phyloP scores from a whole-genome alignment of 345 rosid genomes.

The Heritiera fomes region DNA sequence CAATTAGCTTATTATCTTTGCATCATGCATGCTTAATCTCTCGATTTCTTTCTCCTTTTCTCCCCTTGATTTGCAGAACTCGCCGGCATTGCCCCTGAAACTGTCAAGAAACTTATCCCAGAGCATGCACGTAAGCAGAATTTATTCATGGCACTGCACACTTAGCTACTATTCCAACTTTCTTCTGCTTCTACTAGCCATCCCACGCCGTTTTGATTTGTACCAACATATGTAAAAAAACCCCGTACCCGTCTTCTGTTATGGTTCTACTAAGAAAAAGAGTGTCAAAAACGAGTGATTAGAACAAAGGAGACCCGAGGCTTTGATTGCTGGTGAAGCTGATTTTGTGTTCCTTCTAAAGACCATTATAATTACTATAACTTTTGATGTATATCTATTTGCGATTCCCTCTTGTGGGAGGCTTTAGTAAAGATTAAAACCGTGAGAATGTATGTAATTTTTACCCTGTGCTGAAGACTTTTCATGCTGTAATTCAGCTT shows the following conservation, averaged over 20 bases:
- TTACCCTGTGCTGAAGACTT: background rate
- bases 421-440: background rate
- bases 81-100: conserved; percentile 61
- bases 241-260: background rate
- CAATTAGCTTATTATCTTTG: background rate
- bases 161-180: conserved; percentile 32
- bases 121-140: conserved; percentile 86
- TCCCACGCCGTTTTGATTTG: conserved; percentile 14
- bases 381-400: conserved; percentile 18
- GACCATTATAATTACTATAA: background rate
- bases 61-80: conserved; percentile 49
- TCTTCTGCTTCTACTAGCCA: conserved; percentile 7
- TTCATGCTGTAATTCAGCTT: background rate
- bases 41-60: background rate
- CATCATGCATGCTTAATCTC: background rate
- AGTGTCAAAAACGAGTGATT: background rate
- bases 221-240: background rate
- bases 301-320: background rate
- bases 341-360: background rate
- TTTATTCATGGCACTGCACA: conserved; percentile 79
- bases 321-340: conserved; percentile 20
- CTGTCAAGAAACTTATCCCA: conserved; percentile 62
- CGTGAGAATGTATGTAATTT: background rate
- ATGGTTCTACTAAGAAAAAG: background rate
- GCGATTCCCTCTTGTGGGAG: conserved; percentile 2